Evolutionary conservation across 805 yeast genomes (phyloP).

Genomic region (Monosporozyma solicola): DNA sequence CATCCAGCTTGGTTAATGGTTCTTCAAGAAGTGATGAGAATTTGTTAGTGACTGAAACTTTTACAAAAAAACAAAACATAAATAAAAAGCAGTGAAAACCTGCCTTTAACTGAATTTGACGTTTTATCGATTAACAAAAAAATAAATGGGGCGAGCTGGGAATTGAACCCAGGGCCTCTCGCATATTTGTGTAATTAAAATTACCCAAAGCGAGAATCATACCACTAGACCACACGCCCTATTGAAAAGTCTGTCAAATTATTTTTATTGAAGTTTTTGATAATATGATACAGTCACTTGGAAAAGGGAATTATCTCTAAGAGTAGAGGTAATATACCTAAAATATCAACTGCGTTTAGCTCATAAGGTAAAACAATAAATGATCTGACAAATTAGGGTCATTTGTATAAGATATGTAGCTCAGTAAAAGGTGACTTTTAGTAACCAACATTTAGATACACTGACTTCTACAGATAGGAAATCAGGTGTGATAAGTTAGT

Average conservation of each 20-base stretch:
- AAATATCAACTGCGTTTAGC: too few species aligned
- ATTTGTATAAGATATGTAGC: too few species aligned
- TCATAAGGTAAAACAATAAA: too few species aligned
- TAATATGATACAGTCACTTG: not conserved
- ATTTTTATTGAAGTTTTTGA: not conserved
- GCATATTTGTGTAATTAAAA: slow-evolving; percentile 27
- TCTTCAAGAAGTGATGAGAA: not conserved
- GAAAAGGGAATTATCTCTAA: too few species aligned
- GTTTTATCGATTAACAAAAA: not conserved
- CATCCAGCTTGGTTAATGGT: not conserved
- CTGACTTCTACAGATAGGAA: too few species aligned
- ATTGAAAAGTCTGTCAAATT: not conserved
- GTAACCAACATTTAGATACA: too few species aligned
- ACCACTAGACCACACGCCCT: slow-evolving; percentile 45
- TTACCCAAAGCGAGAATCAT: slow-evolving; percentile 46
- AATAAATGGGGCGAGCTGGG: slow-evolving; percentile 38
- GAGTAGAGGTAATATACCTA: too few species aligned
- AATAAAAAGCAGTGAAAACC: not conserved
- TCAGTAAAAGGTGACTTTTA: too few species aligned
- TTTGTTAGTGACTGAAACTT: not conserved
- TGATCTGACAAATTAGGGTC: too few species aligned
- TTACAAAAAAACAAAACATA: not conserved
- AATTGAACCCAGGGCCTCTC: slow-evolving; percentile 59
- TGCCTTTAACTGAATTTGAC: not conserved
- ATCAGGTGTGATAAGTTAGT: too few species aligned